Percentiles rank a stretch among this genome's conserved stretches.
These are phyloP conservation scores for Colletotrichum sp. DNA, from an alignment of 2,329 filamentous ascomycete species.

Conservation along the genomic window DNA sequence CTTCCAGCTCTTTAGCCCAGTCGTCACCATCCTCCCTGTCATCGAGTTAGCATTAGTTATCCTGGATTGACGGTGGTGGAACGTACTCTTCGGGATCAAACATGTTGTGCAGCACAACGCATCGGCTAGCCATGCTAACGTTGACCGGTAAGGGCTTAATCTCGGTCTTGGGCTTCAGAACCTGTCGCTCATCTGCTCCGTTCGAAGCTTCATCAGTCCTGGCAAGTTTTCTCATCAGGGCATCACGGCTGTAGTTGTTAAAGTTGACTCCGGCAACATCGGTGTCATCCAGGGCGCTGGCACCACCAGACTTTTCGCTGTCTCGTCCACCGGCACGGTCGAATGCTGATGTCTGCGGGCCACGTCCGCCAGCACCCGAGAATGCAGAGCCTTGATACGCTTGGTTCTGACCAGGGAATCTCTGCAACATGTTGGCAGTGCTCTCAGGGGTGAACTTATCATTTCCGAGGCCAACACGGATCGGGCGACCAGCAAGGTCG, in stretches of 20 bases:
- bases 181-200: conserved; percentile 71
- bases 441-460: conserved; percentile 99
- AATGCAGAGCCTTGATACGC: conserved; percentile 90
- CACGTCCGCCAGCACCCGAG: conserved; percentile 87
- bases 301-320: conserved; percentile 87
- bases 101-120: conserved; percentile 94
- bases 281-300: conserved; percentile 94
- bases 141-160: conserved; percentile 80
- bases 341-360: conserved; percentile 84
- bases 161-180: conserved; percentile 80
- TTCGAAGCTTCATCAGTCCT: conserved; percentile 83
- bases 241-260: conserved; percentile 98
- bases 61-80: background rate
- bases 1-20: conserved; percentile 94
- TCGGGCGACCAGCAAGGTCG: conserved; percentile 94
- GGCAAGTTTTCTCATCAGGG: conserved; percentile 97
- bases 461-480: conserved; percentile 98
- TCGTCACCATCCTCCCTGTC: conserved; percentile 82
- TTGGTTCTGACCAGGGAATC: conserved; percentile 83
- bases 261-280: conserved; percentile 99
- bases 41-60: conserved; percentile 33
- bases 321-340: conserved; percentile 90
- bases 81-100: conserved; percentile 92
- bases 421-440: conserved; percentile 89
- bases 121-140: conserved; percentile 91